phyloP scores from a whole-genome alignment of 139 green algal species.

The Volvox africanus region DNA sequence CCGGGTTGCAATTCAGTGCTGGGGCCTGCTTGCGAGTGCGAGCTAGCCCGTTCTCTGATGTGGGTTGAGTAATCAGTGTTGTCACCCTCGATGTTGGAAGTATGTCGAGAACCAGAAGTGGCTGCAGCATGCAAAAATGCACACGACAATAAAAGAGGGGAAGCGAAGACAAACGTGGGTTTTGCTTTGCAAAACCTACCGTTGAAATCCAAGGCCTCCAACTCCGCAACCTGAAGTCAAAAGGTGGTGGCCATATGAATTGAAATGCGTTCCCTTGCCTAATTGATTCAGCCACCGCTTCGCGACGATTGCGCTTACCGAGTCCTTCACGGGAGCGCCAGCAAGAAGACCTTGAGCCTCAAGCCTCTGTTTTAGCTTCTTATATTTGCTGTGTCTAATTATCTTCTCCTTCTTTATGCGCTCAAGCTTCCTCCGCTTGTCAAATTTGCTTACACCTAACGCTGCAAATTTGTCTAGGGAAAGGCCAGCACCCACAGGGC shows the following conservation, averaged over 20 bases:
- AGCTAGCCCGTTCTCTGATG: not conserved
- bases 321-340: slow-evolving; percentile 1
- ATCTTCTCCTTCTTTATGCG: slow-evolving; percentile 36
- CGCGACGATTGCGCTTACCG: slow-evolving; percentile 30
- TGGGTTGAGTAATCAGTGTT: not conserved
- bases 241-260: not conserved
- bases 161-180: too few species aligned
- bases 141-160: too few species aligned
- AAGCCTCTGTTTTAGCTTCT: slow-evolving; percentile 28
- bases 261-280: not conserved
- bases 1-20: not conserved
- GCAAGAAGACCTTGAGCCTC: not conserved
- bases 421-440: slow-evolving; percentile 39
- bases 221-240: slow-evolving; percentile 19
- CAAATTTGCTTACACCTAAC: slow-evolving; percentile 37
- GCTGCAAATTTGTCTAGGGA: slow-evolving; percentile 35
- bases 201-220: slow-evolving; percentile 25
- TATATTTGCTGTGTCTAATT: slow-evolving; percentile 27
- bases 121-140: not conserved
- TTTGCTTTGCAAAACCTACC: not conserved
- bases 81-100: not conserved
- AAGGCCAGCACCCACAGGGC: slow-evolving; percentile 18
- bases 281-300: not conserved
- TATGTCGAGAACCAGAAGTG: not conserved
- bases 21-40: not conserved